Evolutionary conservation across 371 early-diverging fungal species (phyloP).

Genomic region (Rhizopus sp.): DNA sequence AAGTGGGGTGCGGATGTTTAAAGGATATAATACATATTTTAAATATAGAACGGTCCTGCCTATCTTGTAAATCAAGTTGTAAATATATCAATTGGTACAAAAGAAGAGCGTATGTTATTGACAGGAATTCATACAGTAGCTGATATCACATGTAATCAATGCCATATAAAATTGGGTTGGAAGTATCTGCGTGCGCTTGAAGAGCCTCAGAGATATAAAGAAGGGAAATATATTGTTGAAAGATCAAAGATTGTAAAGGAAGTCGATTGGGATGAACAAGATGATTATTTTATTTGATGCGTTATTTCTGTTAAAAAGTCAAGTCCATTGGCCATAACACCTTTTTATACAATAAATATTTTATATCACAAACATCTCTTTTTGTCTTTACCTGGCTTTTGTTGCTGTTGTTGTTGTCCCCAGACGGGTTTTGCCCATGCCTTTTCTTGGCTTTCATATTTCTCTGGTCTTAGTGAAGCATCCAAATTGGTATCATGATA

Average conservation of each 20-base stretch:
- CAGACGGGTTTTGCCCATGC: conserved; percentile 15
- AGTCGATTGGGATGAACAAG: conserved; percentile 35
- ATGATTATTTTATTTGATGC: background rate
- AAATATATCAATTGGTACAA: conserved; percentile 62
- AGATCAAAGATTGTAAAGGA: conserved; percentile 59
- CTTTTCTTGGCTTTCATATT: conserved; percentile 24
- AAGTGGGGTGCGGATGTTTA: conserved; percentile 7
- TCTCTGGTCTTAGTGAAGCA: conserved; percentile 27
- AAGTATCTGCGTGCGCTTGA: conserved; percentile 64
- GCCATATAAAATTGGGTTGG: conserved; percentile 48
- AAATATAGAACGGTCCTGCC: conserved; percentile 66
- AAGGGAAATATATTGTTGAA: conserved; percentile 78
- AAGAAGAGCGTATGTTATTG: conserved; percentile 71
- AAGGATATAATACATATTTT: conserved; percentile 7
- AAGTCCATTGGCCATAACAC: conserved; percentile 21
- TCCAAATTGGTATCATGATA: conserved; percentile 36
- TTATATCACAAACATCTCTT: background rate
- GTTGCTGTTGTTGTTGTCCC: conserved; percentile 16
- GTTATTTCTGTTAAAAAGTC: conserved; percentile 20
- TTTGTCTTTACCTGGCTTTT: conserved; percentile 3
- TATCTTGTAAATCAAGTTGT: conserved; percentile 69
- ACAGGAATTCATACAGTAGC: conserved; percentile 82
- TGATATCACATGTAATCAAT: conserved; percentile 70
- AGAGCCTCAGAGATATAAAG: conserved; percentile 80
- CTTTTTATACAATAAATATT: conserved; percentile 3